Percentiles rank a stretch among this genome's conserved stretches.
Conservation (phyloP, 2,329 filamentous ascomycete species). For the Geosmithia morbida region DNA sequence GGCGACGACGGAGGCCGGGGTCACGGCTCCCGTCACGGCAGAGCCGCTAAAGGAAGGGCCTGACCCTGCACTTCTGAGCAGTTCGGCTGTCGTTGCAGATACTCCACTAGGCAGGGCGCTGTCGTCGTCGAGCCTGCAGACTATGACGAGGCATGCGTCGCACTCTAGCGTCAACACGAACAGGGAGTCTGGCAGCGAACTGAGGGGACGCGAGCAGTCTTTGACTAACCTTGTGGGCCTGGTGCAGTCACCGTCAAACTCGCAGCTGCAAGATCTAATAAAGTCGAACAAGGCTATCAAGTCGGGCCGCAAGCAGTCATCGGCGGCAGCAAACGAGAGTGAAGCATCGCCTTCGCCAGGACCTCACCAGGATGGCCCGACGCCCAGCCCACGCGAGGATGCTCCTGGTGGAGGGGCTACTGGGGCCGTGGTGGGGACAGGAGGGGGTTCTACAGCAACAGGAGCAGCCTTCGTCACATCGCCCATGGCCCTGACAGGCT, state of each 20-base stretch:
- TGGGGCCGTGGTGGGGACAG: no score
- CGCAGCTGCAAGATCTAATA: slow-evolving; percentile 45
- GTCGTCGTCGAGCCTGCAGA: slow-evolving; percentile 15
- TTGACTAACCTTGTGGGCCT: slow-evolving; percentile 41
- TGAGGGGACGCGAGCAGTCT: slow-evolving; percentile 17
- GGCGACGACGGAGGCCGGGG: not conserved
- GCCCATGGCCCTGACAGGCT: slow-evolving; percentile 15
- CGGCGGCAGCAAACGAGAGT: slow-evolving; percentile 41
- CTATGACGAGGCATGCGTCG: slow-evolving; percentile 24
- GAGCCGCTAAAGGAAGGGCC: slow-evolving; percentile 2
- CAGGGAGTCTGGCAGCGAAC: slow-evolving; percentile 23
- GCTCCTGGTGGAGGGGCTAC: not conserved
- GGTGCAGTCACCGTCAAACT: slow-evolving; percentile 31
- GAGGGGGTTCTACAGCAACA: not conserved
- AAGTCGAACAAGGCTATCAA: slow-evolving; percentile 44
- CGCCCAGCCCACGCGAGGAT: not conserved
- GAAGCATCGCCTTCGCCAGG: slow-evolving; percentile 33
- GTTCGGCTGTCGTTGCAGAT: not conserved
- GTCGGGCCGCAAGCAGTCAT: slow-evolving; percentile 36
- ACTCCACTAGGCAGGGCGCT: not conserved
- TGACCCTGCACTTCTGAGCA: slow-evolving; percentile 1
- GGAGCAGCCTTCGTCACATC: slow-evolving; percentile 6
- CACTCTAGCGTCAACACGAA: slow-evolving; percentile 36
- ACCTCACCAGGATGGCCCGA: no score
- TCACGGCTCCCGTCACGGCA: not conserved